Conservation (phyloP, 805 yeast genomes). For the Candida mattraensis region DNA sequence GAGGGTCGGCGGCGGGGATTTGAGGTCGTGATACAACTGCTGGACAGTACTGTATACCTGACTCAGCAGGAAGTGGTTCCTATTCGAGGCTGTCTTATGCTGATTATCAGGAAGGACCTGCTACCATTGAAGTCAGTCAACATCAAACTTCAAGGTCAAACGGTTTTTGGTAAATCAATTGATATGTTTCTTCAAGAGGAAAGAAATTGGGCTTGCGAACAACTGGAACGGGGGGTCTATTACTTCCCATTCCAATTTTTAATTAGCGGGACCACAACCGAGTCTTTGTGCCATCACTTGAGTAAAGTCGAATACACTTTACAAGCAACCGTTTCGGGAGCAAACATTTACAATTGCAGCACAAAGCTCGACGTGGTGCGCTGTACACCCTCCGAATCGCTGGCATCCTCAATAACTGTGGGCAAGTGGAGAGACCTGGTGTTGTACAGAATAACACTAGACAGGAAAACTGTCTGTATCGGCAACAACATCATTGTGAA, state of each 20-base stretch:
- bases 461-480: slow-evolving; percentile 20
- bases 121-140: slow-evolving; percentile 8
- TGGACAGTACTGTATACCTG: slow-evolving; percentile 16
- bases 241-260: slow-evolving; percentile 30
- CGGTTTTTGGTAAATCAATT: not conserved
- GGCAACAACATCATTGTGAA: slow-evolving; percentile 17
- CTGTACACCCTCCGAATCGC: slow-evolving; percentile 13
- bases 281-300: slow-evolving; percentile 21
- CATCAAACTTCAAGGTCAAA: slow-evolving; percentile 19
- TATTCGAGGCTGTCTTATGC: slow-evolving; percentile 23
- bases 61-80: slow-evolving; percentile 14
- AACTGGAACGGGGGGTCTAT: slow-evolving; percentile 20
- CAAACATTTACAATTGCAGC: slow-evolving; percentile 10
- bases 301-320: slow-evolving; percentile 24
- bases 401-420: slow-evolving; percentile 21
- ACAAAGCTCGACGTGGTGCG: slow-evolving; percentile 13
- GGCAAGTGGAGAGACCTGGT: slow-evolving; percentile 36
- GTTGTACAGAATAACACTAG: slow-evolving; percentile 24
- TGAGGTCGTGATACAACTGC: slow-evolving; percentile 2
- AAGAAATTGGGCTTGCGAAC: slow-evolving; percentile 6
- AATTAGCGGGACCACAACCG: slow-evolving; percentile 24
- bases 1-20: too few relatives aligned
- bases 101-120: slow-evolving; percentile 21
- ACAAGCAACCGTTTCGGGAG: not conserved
- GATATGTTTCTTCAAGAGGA: slow-evolving; percentile 1